Conservation (phyloP, 257 asterid genomes). For the Capsicum chinense region DNA sequence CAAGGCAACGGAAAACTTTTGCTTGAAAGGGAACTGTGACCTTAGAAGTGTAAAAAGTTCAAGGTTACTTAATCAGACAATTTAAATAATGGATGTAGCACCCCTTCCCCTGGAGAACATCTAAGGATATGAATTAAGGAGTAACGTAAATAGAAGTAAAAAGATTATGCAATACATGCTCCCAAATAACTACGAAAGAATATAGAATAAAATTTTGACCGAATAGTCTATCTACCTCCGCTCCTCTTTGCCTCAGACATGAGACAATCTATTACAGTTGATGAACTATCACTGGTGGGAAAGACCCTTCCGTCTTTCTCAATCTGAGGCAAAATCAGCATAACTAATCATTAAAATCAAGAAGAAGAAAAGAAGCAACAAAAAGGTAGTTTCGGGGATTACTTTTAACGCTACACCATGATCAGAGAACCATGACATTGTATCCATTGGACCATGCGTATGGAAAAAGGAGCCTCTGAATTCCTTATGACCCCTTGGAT, state of each 20-base stretch:
- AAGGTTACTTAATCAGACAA: neutral
- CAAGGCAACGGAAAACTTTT: neutral
- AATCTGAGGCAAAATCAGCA: slow-evolving; percentile 55
- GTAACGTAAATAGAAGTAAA: neutral
- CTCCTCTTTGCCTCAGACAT: slow-evolving; percentile 80
- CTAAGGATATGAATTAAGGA: neutral
- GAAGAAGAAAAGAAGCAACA: neutral
- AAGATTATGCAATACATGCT: neutral
- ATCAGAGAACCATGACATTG: slow-evolving; percentile 89
- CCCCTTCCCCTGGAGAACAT: neutral
- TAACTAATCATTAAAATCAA: slow-evolving; percentile 27
- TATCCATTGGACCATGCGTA: slow-evolving; percentile 80
- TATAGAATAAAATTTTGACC: neutral
- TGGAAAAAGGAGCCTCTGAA: slow-evolving; percentile 89
- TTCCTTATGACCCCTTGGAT: slow-evolving; percentile 94
- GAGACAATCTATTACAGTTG: slow-evolving; percentile 82
- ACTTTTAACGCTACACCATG: slow-evolving; percentile 87
- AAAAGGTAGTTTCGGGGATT: slow-evolving; percentile 29
- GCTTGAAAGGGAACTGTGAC: neutral
- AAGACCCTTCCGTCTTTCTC: slow-evolving; percentile 95
- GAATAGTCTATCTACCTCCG: slow-evolving; percentile 62
- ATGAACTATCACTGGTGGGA: slow-evolving; percentile 82
- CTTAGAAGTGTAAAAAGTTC: slow-evolving; percentile 1
- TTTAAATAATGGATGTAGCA: neutral
- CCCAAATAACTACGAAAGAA: neutral